A percentile compares a stretch with the other conserved stretches of the same genome.
phyloP scores from a whole-genome alignment of 768 basidiomycete species.

The Psilocybe cyanescens region DNA sequence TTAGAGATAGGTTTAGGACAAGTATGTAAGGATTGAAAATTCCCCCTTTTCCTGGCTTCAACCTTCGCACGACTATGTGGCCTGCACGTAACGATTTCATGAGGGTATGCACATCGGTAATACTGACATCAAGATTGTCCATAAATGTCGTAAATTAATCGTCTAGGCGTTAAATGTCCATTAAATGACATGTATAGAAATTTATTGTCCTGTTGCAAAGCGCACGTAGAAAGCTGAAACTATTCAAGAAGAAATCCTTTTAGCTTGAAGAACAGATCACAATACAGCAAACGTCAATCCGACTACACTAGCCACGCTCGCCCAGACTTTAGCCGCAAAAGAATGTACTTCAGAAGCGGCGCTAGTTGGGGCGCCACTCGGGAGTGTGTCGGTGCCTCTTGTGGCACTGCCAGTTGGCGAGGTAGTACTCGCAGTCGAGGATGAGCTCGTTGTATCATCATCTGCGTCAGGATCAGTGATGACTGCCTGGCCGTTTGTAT shows the following conservation, averaged over 20 bases:
- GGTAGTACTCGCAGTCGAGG: not conserved
- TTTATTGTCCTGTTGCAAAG: too few relatives aligned
- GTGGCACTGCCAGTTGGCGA: not conserved
- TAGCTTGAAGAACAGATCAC: not conserved
- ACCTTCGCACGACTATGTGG: not conserved
- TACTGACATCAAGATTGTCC: not conserved
- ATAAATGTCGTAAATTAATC: not conserved
- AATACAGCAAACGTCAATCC: not conserved
- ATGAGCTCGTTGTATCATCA: not conserved
- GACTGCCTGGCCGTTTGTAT: constrained; percentile 30
- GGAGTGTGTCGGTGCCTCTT: not conserved
- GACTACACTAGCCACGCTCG: not conserved
- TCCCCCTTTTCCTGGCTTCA: not conserved
- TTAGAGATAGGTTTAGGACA: not conserved
- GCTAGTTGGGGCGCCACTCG: not conserved
- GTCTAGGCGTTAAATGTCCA: not conserved
- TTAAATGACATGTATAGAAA: too few relatives aligned
- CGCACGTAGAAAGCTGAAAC: too few relatives aligned
- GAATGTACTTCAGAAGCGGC: not conserved
- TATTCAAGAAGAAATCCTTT: too few relatives aligned
- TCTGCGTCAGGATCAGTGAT: not conserved
- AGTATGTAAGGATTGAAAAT: not conserved
- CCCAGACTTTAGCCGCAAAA: not conserved
- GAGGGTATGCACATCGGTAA: not conserved
- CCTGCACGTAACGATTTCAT: not conserved